Conservation (phyloP, 2,329 filamentous ascomycete species). For the Madurella mycetomatis region DNA sequence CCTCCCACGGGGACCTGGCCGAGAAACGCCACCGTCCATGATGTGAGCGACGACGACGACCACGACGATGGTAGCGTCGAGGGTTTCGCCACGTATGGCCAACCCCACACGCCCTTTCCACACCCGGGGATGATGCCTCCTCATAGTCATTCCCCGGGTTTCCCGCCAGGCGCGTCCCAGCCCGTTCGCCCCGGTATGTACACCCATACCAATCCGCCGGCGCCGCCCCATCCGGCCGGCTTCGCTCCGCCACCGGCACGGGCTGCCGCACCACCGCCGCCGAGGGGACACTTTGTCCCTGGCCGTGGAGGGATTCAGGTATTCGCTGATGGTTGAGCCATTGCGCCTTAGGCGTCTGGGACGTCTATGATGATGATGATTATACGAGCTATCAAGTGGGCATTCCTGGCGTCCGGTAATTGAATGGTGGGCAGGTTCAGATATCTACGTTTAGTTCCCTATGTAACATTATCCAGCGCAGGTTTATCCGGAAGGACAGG, state of each 20-base stretch:
- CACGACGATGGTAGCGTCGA: slow-evolving; percentile 10
- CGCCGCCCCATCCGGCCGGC: background rate
- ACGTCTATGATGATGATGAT: background rate
- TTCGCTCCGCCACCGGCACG: background rate
- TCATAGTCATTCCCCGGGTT: background rate
- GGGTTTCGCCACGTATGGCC: slow-evolving; percentile 9
- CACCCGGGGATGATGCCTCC: slow-evolving; percentile 1
- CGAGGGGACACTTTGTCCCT: slow-evolving; percentile 10
- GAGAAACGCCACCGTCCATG: slow-evolving; percentile 8
- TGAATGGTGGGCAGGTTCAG: background rate
- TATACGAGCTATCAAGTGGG: background rate
- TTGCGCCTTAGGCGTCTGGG: background rate
- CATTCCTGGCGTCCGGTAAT: slow-evolving; percentile 1
- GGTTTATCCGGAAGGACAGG: slow-evolving; percentile 1
- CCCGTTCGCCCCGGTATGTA: slow-evolving; percentile 5
- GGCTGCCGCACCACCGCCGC: slow-evolving; percentile 2
- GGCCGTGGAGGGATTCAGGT: slow-evolving; percentile 8
- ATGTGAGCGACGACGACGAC: slow-evolving; percentile 17
- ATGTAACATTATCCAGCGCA: slow-evolving; percentile 1
- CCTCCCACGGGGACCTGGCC: slow-evolving; percentile 8
- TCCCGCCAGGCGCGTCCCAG: slow-evolving; percentile 12
- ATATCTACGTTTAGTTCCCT: background rate
- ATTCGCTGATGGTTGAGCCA: slow-evolving; percentile 7
- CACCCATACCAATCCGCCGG: background rate
- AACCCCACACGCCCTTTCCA: background rate